phyloP scores from a whole-genome alignment of 805 yeast species.

The Sungouiozyma ichnusensis region DNA sequence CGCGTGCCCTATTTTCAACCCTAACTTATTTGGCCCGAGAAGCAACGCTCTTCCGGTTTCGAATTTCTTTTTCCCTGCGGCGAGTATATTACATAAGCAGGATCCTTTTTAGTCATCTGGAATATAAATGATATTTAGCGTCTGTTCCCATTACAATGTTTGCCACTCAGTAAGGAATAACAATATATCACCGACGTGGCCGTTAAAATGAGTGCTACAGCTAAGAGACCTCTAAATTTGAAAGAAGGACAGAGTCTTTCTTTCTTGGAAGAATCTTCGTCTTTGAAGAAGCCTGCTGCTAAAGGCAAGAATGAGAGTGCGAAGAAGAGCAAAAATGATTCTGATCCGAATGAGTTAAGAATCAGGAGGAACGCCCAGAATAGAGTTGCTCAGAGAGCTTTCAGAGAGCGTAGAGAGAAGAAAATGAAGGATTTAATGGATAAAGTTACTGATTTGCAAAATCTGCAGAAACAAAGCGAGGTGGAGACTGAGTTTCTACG shows the following conservation, averaged over 20 bases:
- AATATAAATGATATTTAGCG: no score
- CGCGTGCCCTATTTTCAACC: no score
- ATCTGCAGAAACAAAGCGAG: conserved; percentile 53
- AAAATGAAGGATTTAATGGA: conserved; percentile 80
- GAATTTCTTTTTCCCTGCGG: no score
- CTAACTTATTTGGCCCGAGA: no score
- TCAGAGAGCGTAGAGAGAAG: conserved; percentile 83
- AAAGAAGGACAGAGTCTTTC: background rate
- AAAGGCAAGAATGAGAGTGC: conserved; percentile 7
- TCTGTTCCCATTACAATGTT: no score
- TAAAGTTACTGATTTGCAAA: conserved; percentile 64
- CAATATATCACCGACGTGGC: no score
- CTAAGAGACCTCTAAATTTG: conserved; percentile 12
- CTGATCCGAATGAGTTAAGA: conserved; percentile 66
- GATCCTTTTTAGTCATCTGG: no score
- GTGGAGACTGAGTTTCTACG: conserved; percentile 68
- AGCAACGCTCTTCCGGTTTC: no score
- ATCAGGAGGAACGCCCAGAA: conserved; percentile 90
- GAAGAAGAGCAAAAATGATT: conserved; percentile 68
- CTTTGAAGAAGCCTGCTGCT: conserved; percentile 6
- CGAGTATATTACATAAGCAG: no score
- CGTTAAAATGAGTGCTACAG: conserved; percentile 12
- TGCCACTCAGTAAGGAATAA: no score
- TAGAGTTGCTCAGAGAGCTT: conserved; percentile 95
- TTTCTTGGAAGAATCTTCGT: background rate